Evolutionary conservation across 2,329 filamentous ascomycete species (phyloP).

Genomic region (Neurospora sp.): DNA sequence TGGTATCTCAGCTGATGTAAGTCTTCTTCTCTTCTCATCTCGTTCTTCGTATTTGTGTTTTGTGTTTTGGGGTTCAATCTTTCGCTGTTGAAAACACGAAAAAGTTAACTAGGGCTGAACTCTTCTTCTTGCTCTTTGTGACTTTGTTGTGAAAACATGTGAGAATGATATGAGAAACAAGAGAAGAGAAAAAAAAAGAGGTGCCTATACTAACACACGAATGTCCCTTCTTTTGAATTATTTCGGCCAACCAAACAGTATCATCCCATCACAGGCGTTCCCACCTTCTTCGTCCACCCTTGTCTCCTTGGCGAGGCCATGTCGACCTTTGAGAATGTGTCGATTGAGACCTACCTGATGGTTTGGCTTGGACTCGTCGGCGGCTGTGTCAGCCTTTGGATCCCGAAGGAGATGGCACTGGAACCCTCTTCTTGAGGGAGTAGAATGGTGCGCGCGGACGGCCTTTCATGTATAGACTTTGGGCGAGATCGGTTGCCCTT

Average conservation of each 20-base stretch:
- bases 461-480: too few relatives aligned
- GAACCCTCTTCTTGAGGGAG: conserved; percentile 6
- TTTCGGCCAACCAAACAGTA: conserved; percentile 42
- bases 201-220: conserved; percentile 31
- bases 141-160: not conserved
- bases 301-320: conserved; percentile 82
- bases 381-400: conserved; percentile 65
- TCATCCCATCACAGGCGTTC: conserved; percentile 70
- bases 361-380: conserved; percentile 87
- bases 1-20: conserved; percentile 67
- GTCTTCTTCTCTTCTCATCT: conserved; percentile 29
- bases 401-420: conserved; percentile 60
- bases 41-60: conserved; percentile 10
- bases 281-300: conserved; percentile 86
- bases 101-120: conserved; percentile 19
- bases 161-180: not conserved
- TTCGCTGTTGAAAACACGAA: conserved; percentile 5
- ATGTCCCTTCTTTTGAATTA: conserved; percentile 24
- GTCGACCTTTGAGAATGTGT: conserved; percentile 47
- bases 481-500: too few relatives aligned
- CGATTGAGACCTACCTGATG: conserved; percentile 64
- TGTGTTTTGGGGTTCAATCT: conserved; percentile 7
- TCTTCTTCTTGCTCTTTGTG: conserved; percentile 9
- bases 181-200: conserved; percentile 6
- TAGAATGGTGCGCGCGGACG: too few relatives aligned